A percentile compares a stretch with the other conserved stretches of the same genome.
Conservation (phyloP, 177 flowering plant genomes). For the Vitis hybrid region DNA sequence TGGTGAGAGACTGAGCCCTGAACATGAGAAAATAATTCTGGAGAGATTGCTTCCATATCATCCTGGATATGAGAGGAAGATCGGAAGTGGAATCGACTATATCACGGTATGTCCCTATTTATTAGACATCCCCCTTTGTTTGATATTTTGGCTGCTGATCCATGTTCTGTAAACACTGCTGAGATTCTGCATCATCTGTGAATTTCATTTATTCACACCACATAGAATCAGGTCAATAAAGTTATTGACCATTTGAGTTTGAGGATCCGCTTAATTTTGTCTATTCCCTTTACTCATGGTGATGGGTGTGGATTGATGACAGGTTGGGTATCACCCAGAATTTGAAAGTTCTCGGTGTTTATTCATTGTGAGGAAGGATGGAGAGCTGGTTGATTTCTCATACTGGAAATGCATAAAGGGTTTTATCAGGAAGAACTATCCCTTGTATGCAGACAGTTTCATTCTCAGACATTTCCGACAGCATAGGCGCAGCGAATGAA, state of each 20-base stretch:
- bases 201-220: too few species aligned
- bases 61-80: constrained; percentile 58
- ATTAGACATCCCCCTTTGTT: constrained; percentile 15
- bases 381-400: constrained; percentile 80
- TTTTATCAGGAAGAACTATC: constrained; percentile 79
- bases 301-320: constrained; percentile 17
- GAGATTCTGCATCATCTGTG: too few species aligned
- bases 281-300: background rate
- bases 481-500: constrained; percentile 16
- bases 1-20: constrained; percentile 60
- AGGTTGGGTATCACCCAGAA: constrained; percentile 90
- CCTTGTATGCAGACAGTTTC: constrained; percentile 81
- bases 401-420: constrained; percentile 98
- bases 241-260: too few species aligned
- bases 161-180: too few species aligned
- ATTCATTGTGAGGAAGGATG: constrained; percentile 88
- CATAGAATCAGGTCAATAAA: too few species aligned
- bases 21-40: constrained; percentile 53
- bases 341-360: constrained; percentile 77
- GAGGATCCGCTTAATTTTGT: too few species aligned
- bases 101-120: constrained; percentile 48
- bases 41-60: constrained; percentile 69
- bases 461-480: constrained; percentile 75
- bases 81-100: constrained; percentile 63
- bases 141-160: background rate